Evolutionary conservation across 2,329 filamentous ascomycete species (phyloP), one percentile per base, ranked within the genome.

Genomic region (Chalaropsis thielavioides): DNA sequence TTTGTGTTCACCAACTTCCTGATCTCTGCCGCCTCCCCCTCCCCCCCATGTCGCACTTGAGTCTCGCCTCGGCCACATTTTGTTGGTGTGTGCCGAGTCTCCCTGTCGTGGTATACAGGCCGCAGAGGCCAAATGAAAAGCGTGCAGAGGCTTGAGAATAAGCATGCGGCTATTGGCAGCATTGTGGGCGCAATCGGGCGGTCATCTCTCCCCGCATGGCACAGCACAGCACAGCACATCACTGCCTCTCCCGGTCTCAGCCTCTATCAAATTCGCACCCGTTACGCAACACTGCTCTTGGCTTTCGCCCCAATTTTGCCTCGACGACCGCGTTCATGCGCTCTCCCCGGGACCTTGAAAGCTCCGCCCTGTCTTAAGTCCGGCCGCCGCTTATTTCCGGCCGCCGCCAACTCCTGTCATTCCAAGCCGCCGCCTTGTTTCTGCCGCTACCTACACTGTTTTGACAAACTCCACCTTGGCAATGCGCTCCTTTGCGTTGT

Each of bases 401-500:
- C 2, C 1, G 6, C 24, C 27, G 51, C 38, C 10, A 58, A 38
- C 51, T 38, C 46, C n/a, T n/a, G n/a, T n/a, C 46, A 17, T 19
- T 19, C 46, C 46, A 8, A 51, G 19, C 22, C 46, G 19, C 35
- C 46, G 11, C 27, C 51, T 38, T n/a, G 5, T 56, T 11, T 56
- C 8, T 58, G 31, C 51, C 27, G 51, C 51, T 19, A 27, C 27
- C 54, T 58, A 19, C 8, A 10, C 15, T 38, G 27, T 58, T 58
- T 89, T 88, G 61, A 96, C 92, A 67, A 84, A 83, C 74, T 94
- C 87, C 24, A 99, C 94, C 69, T 88, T 88, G 3, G 94, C 94
- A 69, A 96, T 86, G 71, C 86, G 86, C 67, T 82, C 82, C 41
- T 94, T 89, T 0, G 89, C 87, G 68, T 83, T 83, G 71, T 97